A percentile compares a stretch with the other conserved stretches of the same genome.
phyloP scores from a whole-genome alignment of 1,284 basidiomycete species.

The Meira miltonrushii region DNA sequence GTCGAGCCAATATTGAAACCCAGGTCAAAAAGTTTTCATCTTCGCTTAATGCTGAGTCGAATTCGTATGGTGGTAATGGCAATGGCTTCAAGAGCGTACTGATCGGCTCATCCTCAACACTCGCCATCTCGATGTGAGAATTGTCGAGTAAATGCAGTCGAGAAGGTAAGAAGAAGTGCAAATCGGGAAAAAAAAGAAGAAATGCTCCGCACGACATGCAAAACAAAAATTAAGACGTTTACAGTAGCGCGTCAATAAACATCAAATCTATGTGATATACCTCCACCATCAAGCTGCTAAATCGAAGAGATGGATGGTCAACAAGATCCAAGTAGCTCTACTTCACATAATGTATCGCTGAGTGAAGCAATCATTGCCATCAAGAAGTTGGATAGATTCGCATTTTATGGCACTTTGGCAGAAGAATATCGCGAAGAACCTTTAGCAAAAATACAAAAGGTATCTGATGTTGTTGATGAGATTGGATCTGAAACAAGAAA shows the following conservation, averaged over 20 bases:
- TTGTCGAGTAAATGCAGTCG: not conserved
- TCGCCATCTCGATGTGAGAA: not conserved
- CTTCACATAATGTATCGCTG: too few species aligned
- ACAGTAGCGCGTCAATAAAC: not conserved
- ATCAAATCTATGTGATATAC: not conserved
- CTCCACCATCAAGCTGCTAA: not conserved
- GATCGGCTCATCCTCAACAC: constrained; percentile 1
- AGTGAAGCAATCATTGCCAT: not conserved
- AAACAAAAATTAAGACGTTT: not conserved
- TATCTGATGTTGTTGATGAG: not conserved
- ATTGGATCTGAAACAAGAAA: too few species aligned
- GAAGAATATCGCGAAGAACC: not conserved
- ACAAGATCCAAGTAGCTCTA: too few species aligned
- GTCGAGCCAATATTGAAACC: constrained; percentile 13
- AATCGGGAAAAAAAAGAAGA: not conserved
- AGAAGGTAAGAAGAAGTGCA: not conserved
- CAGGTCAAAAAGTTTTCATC: constrained; percentile 20
- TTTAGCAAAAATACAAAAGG: not conserved
- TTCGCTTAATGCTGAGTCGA: constrained; percentile 13
- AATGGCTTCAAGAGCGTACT: not conserved
- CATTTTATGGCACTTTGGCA: not conserved
- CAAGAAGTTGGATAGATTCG: not conserved
- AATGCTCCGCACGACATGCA: not conserved
- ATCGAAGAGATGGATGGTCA: too few species aligned
- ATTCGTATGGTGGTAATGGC: constrained; percentile 11